Conservation (phyloP, 129 eudicot species). For the Ambrosia artemisiifolia region DNA sequence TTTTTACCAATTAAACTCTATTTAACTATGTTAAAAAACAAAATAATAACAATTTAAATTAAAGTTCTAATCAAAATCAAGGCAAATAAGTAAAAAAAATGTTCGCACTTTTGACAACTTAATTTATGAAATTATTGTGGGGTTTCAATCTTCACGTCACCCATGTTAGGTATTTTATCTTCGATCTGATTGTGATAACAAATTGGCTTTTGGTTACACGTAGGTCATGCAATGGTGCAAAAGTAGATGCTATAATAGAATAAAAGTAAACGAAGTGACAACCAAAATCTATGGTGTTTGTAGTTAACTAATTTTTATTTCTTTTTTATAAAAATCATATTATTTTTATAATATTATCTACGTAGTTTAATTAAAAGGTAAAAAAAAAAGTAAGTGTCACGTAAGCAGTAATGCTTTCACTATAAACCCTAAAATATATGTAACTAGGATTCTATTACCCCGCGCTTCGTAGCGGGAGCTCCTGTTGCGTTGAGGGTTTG, state of each 20-base stretch:
- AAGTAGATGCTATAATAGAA: not conserved
- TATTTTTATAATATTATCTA: too few relatives aligned
- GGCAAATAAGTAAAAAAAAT: not conserved
- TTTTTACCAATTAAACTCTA: not conserved
- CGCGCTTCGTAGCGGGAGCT: too few relatives aligned
- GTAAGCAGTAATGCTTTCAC: too few relatives aligned
- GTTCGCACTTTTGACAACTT: not conserved
- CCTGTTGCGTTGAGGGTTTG: too few relatives aligned
- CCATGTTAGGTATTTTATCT: not conserved
- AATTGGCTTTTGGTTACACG: slow-evolving; percentile 14
- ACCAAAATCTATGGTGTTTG: not conserved
- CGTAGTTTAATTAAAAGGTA: too few relatives aligned
- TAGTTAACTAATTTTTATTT: not conserved
- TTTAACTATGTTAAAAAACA: not conserved
- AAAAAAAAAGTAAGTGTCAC: too few relatives aligned
- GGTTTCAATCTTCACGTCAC: not conserved
- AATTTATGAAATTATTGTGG: not conserved
- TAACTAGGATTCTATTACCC: too few relatives aligned
- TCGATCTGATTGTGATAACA: not conserved
- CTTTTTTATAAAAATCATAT: not conserved
- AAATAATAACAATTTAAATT: not conserved
- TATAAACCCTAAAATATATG: too few relatives aligned
- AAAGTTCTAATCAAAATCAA: not conserved
- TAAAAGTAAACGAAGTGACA: not conserved
- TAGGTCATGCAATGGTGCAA: slow-evolving; percentile 3